Conservation (phyloP, 805 yeast genomes). For the Ogataea parapolymorpha region DNA sequence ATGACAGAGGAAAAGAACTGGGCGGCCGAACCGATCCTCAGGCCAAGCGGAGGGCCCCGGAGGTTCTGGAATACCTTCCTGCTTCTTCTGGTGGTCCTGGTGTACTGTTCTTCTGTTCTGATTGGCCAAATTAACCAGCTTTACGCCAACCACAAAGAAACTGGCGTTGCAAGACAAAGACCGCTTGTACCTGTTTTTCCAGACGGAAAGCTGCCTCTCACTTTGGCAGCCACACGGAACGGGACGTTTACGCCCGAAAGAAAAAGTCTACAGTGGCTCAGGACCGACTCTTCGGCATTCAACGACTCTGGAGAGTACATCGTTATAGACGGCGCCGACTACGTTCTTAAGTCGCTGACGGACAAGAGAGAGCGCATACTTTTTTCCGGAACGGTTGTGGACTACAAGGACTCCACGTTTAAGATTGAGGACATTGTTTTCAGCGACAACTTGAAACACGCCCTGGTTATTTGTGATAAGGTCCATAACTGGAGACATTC, state of each 20-base stretch:
- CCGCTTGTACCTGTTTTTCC: background rate
- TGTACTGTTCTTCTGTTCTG: constrained; percentile 27
- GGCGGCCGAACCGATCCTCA: constrained; percentile 1
- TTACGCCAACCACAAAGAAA: constrained; percentile 13
- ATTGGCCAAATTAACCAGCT: constrained; percentile 18
- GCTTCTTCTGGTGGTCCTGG: constrained; percentile 11
- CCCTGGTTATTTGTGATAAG: constrained; percentile 58
- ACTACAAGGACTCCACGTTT: constrained; percentile 37
- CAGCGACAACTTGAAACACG: constrained; percentile 61
- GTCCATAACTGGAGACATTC: constrained; percentile 76
- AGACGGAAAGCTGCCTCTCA: constrained; percentile 27
- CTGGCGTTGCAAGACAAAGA: background rate
- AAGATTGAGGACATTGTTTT: constrained; percentile 54
- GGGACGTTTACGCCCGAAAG: constrained; percentile 52
- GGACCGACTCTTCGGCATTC: constrained; percentile 41
- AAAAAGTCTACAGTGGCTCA: constrained; percentile 69
- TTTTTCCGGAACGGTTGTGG: constrained; percentile 48
- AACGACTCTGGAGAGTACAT: constrained; percentile 70
- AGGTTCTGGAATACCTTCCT: constrained; percentile 9
- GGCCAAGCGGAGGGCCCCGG: background rate
- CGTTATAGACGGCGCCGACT: constrained; percentile 43
- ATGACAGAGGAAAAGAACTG: constrained; percentile 7
- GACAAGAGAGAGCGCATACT: constrained; percentile 45
- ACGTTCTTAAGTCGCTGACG: constrained; percentile 51
- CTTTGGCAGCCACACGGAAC: constrained; percentile 47